Base-by-base conservation (phyloP, 257 asterid genomes). In the Lantana camara region DNA sequence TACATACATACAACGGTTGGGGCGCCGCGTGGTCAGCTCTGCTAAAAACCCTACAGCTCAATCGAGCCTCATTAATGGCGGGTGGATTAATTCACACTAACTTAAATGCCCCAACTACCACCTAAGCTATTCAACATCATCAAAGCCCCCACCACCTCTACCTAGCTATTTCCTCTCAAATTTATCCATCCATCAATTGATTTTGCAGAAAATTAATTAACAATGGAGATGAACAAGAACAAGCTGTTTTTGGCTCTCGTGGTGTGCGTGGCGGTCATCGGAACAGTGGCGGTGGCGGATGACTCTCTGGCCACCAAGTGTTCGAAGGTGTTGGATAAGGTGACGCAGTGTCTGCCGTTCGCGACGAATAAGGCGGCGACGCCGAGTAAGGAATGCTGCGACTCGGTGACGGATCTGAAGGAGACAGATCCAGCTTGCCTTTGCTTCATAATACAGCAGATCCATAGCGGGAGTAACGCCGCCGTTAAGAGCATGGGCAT, bases 351-450 rank as follows among this genome's bases (percentile, higher is more conserved):
- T 74, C 65, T 90, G 65, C 46, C 87, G 4, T 93, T 68, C 52
- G 98, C 80, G 23, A 87, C 91, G 21, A 85, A 77, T 9, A 85
- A 82, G 73, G 88, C 85, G 58, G 73, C 79, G 9, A 42, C 79
- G 19, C 96, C 98, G 21, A 73, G 73, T 44, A 79, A 66, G 66
- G 91, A 82, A n/a, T 93, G 98, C 80, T 93, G 98, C 68, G 49
- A 21, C 2, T 67, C 97, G 0, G 91, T 75, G 56, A 23, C 75
- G 54, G 87, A 77, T 3, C 24, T 93, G 12, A 93, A 81, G 72
- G 70, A 63, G 1, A 63, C 48, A 15, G 69, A 87, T 24, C 94
- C 98, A 2, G 90, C 75, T 4, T 93, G 98, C 60, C 69, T 89
- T 2, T 93, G 98, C 56, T 89, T 38, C 69, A 46, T 93, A 2